Evolutionary conservation across 2,329 filamentous ascomycete genomes (phyloP).

Genomic region (Cercospora sp.): DNA sequence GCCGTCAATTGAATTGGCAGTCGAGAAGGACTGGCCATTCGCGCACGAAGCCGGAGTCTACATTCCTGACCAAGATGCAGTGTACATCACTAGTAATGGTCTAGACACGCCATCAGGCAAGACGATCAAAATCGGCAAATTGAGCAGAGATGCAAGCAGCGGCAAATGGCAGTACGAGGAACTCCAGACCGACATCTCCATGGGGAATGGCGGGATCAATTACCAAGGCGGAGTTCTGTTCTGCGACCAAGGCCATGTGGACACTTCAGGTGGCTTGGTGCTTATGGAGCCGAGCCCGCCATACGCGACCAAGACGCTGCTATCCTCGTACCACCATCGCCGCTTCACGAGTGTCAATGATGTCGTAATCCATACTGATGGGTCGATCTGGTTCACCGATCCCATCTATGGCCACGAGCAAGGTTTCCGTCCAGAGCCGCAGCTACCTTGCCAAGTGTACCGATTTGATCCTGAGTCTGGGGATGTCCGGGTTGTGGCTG

Average conservation of each 20-base stretch:
- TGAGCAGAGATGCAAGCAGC: constrained; percentile 21
- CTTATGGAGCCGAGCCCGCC: constrained; percentile 28
- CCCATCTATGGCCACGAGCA: constrained; percentile 61
- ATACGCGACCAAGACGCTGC: constrained; percentile 39
- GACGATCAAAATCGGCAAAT: constrained; percentile 33
- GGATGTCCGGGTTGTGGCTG: constrained; percentile 57
- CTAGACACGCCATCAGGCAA: constrained; percentile 19
- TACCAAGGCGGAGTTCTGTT: constrained; percentile 42
- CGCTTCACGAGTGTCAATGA: constrained; percentile 64
- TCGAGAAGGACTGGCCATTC: constrained; percentile 34
- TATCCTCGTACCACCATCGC: constrained; percentile 62
- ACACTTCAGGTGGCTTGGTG: constrained; percentile 29
- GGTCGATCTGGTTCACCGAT: constrained; percentile 67
- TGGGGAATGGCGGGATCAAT: constrained; percentile 55
- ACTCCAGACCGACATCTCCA: constrained; percentile 41
- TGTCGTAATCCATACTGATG: constrained; percentile 53
- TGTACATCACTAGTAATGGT: constrained; percentile 47
- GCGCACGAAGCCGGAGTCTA: constrained; percentile 45
- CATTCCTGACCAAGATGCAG: constrained; percentile 38
- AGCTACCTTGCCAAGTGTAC: constrained; percentile 56
- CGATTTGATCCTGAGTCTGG: constrained; percentile 54
- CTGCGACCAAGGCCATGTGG: constrained; percentile 36
- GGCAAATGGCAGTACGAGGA: constrained; percentile 47
- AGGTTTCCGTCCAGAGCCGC: constrained; percentile 56
- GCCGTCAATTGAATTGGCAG: constrained; percentile 26